Evolutionary conservation across 169 alveolate genomes (phyloP).

Genomic region (Cryptosporidium xiaoi): DNA sequence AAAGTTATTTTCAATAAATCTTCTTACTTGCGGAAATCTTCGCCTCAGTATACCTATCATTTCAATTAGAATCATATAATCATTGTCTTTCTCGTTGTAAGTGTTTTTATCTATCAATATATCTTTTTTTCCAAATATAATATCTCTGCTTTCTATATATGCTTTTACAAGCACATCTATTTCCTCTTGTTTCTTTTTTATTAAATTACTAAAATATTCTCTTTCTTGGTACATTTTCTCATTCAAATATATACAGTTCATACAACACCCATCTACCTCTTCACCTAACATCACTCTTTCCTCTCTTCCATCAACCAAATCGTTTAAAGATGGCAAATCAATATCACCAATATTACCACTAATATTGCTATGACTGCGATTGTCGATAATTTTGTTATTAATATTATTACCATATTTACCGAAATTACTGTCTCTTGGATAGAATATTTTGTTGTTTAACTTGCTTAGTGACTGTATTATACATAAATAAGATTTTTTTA

Average conservation of each 20-base stretch:
- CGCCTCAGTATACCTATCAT: constrained; percentile 36
- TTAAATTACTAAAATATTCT: neutral
- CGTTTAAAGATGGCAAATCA: neutral
- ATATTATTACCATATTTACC: neutral
- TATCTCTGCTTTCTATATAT: constrained; percentile 29
- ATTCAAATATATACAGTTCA: constrained; percentile 37
- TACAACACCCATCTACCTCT: constrained; percentile 7
- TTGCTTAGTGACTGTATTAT: neutral
- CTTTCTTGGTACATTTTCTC: constrained; percentile 45
- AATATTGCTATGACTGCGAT: neutral
- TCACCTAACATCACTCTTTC: neutral
- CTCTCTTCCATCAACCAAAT: neutral
- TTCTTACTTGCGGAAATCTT: constrained; percentile 30
- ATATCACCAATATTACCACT: neutral
- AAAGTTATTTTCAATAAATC: constrained; percentile 37
- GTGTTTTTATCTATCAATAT: neutral
- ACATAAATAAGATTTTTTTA: neutral
- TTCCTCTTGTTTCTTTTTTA: constrained; percentile 54
- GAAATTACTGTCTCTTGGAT: neutral
- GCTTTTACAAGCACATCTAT: constrained; percentile 34
- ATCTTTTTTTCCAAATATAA: neutral
- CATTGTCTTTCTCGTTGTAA: neutral
- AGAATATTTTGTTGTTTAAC: no score
- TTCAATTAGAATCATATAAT: constrained; percentile 20
- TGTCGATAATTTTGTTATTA: neutral